Evolutionary conservation across 1,284 basidiomycete genomes (phyloP), one percentile per base, ranked within the genome.

Genomic region (Ceratobasidium theobromae): DNA sequence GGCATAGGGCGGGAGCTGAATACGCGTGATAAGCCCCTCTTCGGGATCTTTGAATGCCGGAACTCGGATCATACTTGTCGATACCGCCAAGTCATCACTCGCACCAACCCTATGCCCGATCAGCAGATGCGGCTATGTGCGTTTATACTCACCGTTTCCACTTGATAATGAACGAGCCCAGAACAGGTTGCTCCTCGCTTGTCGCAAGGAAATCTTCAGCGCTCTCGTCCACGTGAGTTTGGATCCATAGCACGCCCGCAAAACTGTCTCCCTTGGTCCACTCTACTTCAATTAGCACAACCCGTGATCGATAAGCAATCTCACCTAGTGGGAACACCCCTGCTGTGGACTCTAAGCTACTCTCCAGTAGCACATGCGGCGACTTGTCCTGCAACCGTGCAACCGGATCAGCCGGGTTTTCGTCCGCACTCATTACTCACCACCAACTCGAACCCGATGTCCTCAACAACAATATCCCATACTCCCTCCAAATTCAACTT

Each of bases 261-360:
- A 89, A 83, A 68, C 83, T 81, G 71, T 91, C 88, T 0, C 85
- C 85, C 5, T 82, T 73, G 8, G 82, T 73, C 76, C 84, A 88
- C 66, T 86, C 88, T 88, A 67, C 18, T 46, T 11, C 35, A 2
- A 21, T 52, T 0, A 23, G 48, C 35, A 52, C 8, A 12, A 28
- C 40, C 32, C 25, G 51, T 16, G 49, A 68, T 14, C 32, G 27
- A 32, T 6, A 30, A 52, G 12, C 12, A 18, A 23, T 14, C 53
- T 33, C 48, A 67, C 67, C 25, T 23, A 70, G 40, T 77, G 79
- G 71, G 78, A 79, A 72, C 58, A 79, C 78, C 18, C 54, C 55
- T 3, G 72, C 52, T 4, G 74, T 74, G 6, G 71, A 69, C 21
- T 79, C 79, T 16, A 79, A 57, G 1, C 78, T 77, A 66, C 74